Base-by-base conservation (phyloP, 2,329 filamentous ascomycete genomes). In the Beauveria brongniartii region DNA sequence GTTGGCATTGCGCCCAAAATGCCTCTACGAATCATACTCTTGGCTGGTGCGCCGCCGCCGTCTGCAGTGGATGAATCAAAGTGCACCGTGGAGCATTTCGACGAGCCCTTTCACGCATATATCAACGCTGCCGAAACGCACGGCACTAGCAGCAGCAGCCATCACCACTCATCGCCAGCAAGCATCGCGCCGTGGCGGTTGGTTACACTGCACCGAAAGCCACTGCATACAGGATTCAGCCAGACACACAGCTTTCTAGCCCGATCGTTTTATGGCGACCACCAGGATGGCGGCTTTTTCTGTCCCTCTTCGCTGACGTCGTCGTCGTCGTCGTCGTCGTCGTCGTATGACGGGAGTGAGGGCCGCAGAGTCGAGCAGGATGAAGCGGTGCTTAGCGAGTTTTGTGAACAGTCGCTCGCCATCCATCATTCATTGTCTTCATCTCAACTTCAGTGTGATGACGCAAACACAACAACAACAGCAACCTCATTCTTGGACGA, bases 371-470 rank as follows among this genome's bases (percentile, higher is more conserved):
- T 63, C 20, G 72, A 74, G 53, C 76, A 77, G 9, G 70, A 69
- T 3, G 71, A 72, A 30, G 69, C 75, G 20, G 64, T 78, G 0
- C 72, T 87, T 3, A 81, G 83, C 3, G 81, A 86, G 61, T 95
- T 94, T 71, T 89, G 91, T 67, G 84, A 94, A 64, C 85, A 93
- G 67, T 94, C 91, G 0, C 80, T 95, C 54, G 82, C 85, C 2
- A 75, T 88, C 16, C 85, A 95, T 69, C 81, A 90, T 64, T 82
- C 85, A 16, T 72, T 88, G 4, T 73, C 82, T 1, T 88, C 86
- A 0, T 89, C 87, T 1, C 82, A 88, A 63, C 75, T 87, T 20
- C 69, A 70, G 37, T 48, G 63, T 47, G 62, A 62, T 34, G 68
- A 67, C 2, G 64, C 68, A 48, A 5, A 26, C 24, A 1, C 34